Evolutionary conservation across 2,329 filamentous ascomycete species (phyloP), one percentile per base, ranked within the genome.

Genomic region (Colletotrichum cereale): DNA sequence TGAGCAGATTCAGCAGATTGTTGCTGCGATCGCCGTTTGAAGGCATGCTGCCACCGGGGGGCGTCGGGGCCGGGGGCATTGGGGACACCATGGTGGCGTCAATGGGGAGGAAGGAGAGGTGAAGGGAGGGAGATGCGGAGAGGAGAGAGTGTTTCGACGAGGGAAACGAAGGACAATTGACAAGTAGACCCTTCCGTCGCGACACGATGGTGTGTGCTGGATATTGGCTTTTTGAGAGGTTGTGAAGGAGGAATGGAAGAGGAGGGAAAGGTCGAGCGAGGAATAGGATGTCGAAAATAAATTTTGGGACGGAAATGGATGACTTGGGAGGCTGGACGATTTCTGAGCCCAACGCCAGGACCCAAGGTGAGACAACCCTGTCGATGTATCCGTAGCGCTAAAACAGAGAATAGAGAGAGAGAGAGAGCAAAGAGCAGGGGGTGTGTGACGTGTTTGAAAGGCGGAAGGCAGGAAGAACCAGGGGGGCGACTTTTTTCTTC

Each of bases 1-100:
- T 91, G 78, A 91, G 85, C 66, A 91, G 82, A 75, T 88, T 90
- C 77, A 91, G 81, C 75, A 91, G 78, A 74, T 87, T 88, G 67
- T 85, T 82, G 52, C 86, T 88, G 75, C 87, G 86, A 63, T 88
- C 86, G 50, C 79, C 78, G 66, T 80, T 80, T 61, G 81, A 79
- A 5, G 79, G 79, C 79, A 81, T 78, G 47, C 62, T 73, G 75
- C 80, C 79, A 75, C 78, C 79, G 62, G 84, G 84, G 73, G 83
- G 84, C 77, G 85, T 87, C 69, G 86, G 86, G 69, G 87, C 87
- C 72, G 86, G 84, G 64, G 85, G 86, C 75, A 88, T 81, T 76
- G 71, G 71, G 48, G 71, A 72, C 66, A 84, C 82, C 77, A 84
- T 81, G 71, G 72, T 62, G 63, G 70, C 65, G 65, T 55, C 61